Conservation (phyloP, 2,329 filamentous ascomycete species). For the Bretziella fagacearum region DNA sequence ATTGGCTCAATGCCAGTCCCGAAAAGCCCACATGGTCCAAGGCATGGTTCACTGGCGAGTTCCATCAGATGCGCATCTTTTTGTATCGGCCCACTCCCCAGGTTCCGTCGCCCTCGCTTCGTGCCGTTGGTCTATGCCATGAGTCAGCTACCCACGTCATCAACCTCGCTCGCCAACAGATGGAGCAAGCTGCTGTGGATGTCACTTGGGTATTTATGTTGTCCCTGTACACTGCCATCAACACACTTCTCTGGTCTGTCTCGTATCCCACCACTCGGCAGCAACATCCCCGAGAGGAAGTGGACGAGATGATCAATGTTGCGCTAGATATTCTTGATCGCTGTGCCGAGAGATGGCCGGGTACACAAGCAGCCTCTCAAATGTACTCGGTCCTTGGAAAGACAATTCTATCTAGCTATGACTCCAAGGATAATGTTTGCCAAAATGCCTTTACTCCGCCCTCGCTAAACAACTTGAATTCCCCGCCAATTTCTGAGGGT, state of each 20-base stretch:
- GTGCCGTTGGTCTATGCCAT: constrained; percentile 68
- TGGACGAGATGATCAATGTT: constrained; percentile 55
- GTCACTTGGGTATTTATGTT: constrained; percentile 90
- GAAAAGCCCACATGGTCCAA: constrained; percentile 55
- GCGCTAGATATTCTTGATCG: constrained; percentile 64
- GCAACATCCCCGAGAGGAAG: constrained; percentile 53
- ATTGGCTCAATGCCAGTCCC: constrained; percentile 65
- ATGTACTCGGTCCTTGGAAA: constrained; percentile 74
- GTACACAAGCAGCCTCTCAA: constrained; percentile 65
- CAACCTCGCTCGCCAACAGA: constrained; percentile 61
- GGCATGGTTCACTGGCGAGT: constrained; percentile 37
- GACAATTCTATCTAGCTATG: constrained; percentile 78
- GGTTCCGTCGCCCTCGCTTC: constrained; percentile 63
- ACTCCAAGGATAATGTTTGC: constrained; percentile 31
- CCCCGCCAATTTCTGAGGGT: constrained; percentile 27
- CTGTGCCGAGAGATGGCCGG: constrained; percentile 81
- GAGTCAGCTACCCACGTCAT: constrained; percentile 72
- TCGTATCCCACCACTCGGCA: constrained; percentile 73
- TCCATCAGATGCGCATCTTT: constrained; percentile 72
- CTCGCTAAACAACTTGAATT: constrained; percentile 32
- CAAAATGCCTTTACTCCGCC: constrained; percentile 28
- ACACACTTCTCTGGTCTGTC: constrained; percentile 79
- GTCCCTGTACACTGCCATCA: constrained; percentile 78
- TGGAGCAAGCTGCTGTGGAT: constrained; percentile 59
- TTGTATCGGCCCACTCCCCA: constrained; percentile 85